Conservation (phyloP, 805 yeast species). For the Torulaspora gathmanii region DNA sequence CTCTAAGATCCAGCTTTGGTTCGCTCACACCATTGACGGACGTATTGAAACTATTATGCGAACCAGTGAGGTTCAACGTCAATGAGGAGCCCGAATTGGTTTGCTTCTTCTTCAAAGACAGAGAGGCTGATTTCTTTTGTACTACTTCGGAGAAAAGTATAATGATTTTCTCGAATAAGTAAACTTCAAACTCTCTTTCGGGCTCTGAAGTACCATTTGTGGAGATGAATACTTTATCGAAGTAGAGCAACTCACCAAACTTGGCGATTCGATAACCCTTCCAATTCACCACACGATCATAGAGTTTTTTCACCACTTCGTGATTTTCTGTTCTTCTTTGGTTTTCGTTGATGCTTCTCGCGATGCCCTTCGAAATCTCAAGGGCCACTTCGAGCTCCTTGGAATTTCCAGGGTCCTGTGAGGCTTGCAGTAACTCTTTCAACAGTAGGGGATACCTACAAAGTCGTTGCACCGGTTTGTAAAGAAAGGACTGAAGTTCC, state of each 20-base stretch:
- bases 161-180: constrained; percentile 71
- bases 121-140: constrained; percentile 47
- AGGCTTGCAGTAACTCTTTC: constrained; percentile 64
- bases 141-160: constrained; percentile 58
- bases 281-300: constrained; percentile 83
- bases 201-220: constrained; percentile 45
- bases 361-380: constrained; percentile 75
- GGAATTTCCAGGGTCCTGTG: constrained; percentile 48
- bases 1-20: constrained; percentile 59
- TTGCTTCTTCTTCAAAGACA: constrained; percentile 39
- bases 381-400: constrained; percentile 69
- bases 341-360: constrained; percentile 84
- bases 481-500: constrained; percentile 81
- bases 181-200: constrained; percentile 86
- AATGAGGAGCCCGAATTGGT: constrained; percentile 20
- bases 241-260: constrained; percentile 80
- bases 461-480: constrained; percentile 94
- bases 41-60: constrained; percentile 13
- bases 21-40: constrained; percentile 19
- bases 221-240: constrained; percentile 55
- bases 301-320: constrained; percentile 60
- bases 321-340: constrained; percentile 88
- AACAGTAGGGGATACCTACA: constrained; percentile 88
- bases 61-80: constrained; percentile 12
- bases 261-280: constrained; percentile 74